phyloP scores from a whole-genome alignment of 768 basidiomycete species.

The Mycena kentingensis region DNA sequence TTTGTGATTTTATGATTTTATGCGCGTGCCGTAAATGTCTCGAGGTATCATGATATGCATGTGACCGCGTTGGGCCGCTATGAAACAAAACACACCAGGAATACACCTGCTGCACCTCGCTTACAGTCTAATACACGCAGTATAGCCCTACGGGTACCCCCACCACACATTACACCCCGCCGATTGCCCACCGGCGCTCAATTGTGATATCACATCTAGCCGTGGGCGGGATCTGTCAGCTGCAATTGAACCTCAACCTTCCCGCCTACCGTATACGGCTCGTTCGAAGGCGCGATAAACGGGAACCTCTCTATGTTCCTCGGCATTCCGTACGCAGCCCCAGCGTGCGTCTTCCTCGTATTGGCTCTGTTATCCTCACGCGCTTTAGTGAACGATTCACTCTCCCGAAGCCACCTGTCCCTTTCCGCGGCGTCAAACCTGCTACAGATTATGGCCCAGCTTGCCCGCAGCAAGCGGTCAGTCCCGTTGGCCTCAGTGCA shows the following conservation, averaged over 20 bases:
- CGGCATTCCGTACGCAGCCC: constrained; percentile 4
- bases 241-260: not conserved
- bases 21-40: not conserved
- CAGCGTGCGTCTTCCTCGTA: not conserved
- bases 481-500: not conserved
- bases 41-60: not conserved
- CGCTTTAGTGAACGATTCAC: not conserved
- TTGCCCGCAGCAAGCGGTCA: constrained; percentile 12
- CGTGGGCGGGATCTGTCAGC: not conserved
- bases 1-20: not conserved
- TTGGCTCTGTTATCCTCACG: not conserved
- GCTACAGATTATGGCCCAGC: constrained; percentile 1
- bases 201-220: not conserved
- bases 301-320: constrained; percentile 9
- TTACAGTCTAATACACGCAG: too few relatives aligned
- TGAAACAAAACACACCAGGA: too few relatives aligned
- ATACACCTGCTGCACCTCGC: too few relatives aligned
- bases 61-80: too few relatives aligned
- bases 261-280: constrained; percentile 1
- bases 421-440: too few relatives aligned
- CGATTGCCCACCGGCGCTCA: not conserved
- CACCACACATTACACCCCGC: not conserved
- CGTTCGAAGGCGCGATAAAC: not conserved
- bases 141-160: too few relatives aligned
- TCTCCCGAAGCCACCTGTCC: not conserved